These are phyloP conservation scores for Populus hybrid DNA, from an alignment of 441 rosid genomes.

Conservation along the genomic window DNA sequence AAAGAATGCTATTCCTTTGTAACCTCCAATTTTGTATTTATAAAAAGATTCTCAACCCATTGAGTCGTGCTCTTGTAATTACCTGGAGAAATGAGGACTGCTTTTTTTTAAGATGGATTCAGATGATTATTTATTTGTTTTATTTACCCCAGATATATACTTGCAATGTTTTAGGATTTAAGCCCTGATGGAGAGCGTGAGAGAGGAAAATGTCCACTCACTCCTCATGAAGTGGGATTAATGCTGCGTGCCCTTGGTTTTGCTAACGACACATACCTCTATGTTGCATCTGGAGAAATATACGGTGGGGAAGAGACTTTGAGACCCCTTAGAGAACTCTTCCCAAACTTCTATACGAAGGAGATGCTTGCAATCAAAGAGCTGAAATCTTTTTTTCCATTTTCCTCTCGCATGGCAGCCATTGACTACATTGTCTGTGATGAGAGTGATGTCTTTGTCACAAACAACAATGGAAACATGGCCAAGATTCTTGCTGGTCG, in stretches of 20 bases:
- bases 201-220: constrained; percentile 96
- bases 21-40: constrained; percentile 11
- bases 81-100: not conserved
- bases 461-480: constrained; percentile 98
- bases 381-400: constrained; percentile 72
- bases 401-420: constrained; percentile 91
- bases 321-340: constrained; percentile 76
- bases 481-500: constrained; percentile 98
- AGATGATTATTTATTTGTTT: constrained; percentile 4
- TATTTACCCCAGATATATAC: constrained; percentile 3
- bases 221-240: constrained; percentile 95
- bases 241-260: constrained; percentile 96
- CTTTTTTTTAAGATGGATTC: constrained; percentile 2
- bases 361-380: constrained; percentile 87
- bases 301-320: constrained; percentile 95
- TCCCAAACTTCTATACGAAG: constrained; percentile 93
- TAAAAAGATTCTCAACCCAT: not conserved
- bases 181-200: constrained; percentile 83
- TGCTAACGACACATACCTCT: constrained; percentile 74
- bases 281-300: constrained; percentile 98
- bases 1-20: constrained; percentile 18
- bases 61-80: not conserved
- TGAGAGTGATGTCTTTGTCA: constrained; percentile 90
- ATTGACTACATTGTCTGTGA: constrained; percentile 91
- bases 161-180: constrained; percentile 52